Base-by-base conservation (phyloP, 2,329 filamentous ascomycete genomes). In the Chaetomium globosum region DNA sequence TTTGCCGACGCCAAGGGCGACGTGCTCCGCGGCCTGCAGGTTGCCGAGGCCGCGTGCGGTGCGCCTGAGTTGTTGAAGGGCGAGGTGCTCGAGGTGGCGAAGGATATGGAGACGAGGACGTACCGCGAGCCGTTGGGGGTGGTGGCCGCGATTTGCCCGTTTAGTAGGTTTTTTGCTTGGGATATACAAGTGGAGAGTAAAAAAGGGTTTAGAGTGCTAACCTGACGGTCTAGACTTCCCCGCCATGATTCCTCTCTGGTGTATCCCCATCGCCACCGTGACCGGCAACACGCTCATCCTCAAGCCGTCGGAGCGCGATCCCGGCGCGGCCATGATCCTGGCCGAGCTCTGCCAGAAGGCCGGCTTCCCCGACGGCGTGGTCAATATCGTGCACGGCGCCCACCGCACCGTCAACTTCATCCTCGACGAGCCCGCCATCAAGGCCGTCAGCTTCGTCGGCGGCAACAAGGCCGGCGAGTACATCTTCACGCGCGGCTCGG, bases 201-300 rank as follows among this genome's bases (percentile, higher is more conserved):
- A 8, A 8, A 31, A 31, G 49, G 39, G 28, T 23, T 39, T 13
- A 1, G 31, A 26, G 19, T 54, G 53, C 64, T 57, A 19, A 64
- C 56, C 9, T 43, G 39, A 1, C 19, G 13, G 28, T 48, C 36
- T 67, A 91, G 89, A 95, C 82, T 95, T 95, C 80, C 91, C 91
- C 52, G 91, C 91, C 72, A 96, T 96, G 91, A 95, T 96, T 76
- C 92, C 91, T 3, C 83, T 96, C n/a, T 96, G 91, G 91, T 92
- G 86, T 67, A 93, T 96, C 68, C 92, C 91, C 48, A 90, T 95
- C 72, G 91, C 91, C 55, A 91, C 91, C 52, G 86, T 93, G 31
- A 92, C 90, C 21, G 91, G 91, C 60, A 96, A 96, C 81, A 93
- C 90, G 16, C 82, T 93, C 65, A 86, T 96, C 71, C 82, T 96